A percentile compares a stretch with the other conserved stretches of the same genome.
These are phyloP conservation scores for Ganoderma boninense DNA, from an alignment of 1,284 basidiomycete genomes.

Conservation along the genomic window DNA sequence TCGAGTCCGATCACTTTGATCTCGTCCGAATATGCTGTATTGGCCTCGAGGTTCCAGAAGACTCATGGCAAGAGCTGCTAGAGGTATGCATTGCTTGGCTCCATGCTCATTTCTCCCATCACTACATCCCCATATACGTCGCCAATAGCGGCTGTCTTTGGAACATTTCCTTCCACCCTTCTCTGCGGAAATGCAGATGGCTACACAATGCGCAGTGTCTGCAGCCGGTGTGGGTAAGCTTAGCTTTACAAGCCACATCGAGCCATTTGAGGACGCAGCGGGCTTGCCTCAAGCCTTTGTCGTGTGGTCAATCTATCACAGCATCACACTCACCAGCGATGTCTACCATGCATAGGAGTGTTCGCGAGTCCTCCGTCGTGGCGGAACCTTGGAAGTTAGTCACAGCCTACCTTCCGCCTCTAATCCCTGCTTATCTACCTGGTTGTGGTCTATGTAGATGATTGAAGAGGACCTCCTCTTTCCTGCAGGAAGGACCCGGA, in stretches of 20 bases:
- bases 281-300: background rate
- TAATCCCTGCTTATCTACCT: too few relatives aligned
- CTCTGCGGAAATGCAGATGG: background rate
- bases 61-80: constrained; percentile 57
- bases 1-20: constrained; percentile 64
- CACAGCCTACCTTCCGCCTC: background rate
- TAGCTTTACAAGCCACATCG: background rate
- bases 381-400: constrained; percentile 69
- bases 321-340: background rate
- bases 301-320: background rate
- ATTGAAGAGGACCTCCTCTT: constrained; percentile 79
- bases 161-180: background rate
- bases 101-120: background rate
- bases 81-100: constrained; percentile 36
- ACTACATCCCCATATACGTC: background rate
- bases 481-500: constrained; percentile 50
- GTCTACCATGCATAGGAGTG: constrained; percentile 57
- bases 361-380: constrained; percentile 65
- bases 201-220: background rate
- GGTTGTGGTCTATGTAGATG: constrained; percentile 49
- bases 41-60: constrained; percentile 74
- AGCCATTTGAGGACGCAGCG: background rate
- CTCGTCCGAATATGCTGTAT: constrained; percentile 69
- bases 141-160: background rate
- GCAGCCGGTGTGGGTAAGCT: background rate